Evolutionary conservation across 768 basidiomycete genomes (phyloP), one percentile per base, ranked within the genome.

Genomic region (Agaricus blazei): DNA sequence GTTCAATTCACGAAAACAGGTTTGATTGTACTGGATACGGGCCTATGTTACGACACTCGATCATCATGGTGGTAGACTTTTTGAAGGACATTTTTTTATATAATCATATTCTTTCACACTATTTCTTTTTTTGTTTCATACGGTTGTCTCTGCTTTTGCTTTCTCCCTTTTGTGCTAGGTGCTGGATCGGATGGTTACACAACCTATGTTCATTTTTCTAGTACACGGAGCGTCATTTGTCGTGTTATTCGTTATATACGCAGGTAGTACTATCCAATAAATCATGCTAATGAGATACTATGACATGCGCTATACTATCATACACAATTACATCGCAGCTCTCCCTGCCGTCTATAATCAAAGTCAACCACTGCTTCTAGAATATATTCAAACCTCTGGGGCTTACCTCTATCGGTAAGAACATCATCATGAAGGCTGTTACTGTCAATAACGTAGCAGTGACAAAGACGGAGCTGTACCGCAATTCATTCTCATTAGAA

Each of bases 341-440:
- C 60, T 70, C 47, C 70, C 70, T 24, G 70, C 69, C 29, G 70
- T 70, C 68, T 70, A 24, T 9, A 28, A 15, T n/a, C n/a, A 1
- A 3, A 47, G 12, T 52, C 45, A 55, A 42, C 9, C 46, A 28
- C 29, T 28, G 26, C 26, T 31, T 49, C 37, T 15, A 23, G 1
- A 43, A 44, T 19, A 31, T n/a, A 27, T 56, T 40, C 9, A 42
- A 11, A 3, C 19, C 11, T n/a, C n/a, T 26, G 19, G 40, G n/a
- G 56, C 62, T 52, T 49, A 78, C 77, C 73, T 79, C 77, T 57
- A 79, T 77, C 6, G 78, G 78, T 15, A 80, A 65, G 11, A 74
- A 51, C n/a, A 75, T 31, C 66, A 73, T 72, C 29, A 75, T 49
- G 7, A 75, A 3, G 2, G 71, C 70, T 3, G 79, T 65, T 4